Base-by-base conservation (phyloP, 495 filamentous ascomycete genomes). In the Tuber indicum region DNA sequence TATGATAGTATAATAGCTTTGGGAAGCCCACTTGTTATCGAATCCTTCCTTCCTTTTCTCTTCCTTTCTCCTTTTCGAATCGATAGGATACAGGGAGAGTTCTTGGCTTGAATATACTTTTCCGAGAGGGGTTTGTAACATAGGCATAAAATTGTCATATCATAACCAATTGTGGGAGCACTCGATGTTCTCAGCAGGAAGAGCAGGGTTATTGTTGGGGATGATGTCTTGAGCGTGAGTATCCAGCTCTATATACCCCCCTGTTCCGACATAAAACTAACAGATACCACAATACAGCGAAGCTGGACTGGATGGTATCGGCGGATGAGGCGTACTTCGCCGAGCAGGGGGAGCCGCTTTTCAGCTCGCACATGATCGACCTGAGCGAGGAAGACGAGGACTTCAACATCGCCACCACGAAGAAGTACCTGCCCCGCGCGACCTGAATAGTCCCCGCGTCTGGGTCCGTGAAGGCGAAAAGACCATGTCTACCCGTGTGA, bases 291-390 rank as follows among this genome's bases (percentile, higher is more conserved):
- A 42, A 71, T 78, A 72, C 69, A 88, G 87, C 91, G n/a, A n/a
- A n/a, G 96, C 86, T 99, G 81, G 96, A 98, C 85, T 95, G 94
- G 81, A 94, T 98, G 91, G 85, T 98, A 72, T 93, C 94, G 79
- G 92, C 88, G 73, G 94, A 97, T 84, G 95, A 99, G 90, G 86
- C 86, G 74, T 93, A 94, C 88, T 96, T 94, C 91, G 94, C 97
- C 89, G 84, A 90, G 82, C 90, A 96, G 92, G 92, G 92, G 85
- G 91, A 94, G 85, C 94, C 96, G 75, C 91, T 99, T 58, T 99
- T 95, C 90, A 92, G 90, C 83, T 90, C 87, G 81, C 96, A 99
- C 89, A 98, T 99, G 96, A 97, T 99, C 82, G 95, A 98, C 86
- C 85, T 98, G 83, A 91, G 89, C 62, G 94, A 97, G 88, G 96